Base-by-base conservation (phyloP, 192 early-diverging fungal species). In the Neocallimastix lanati region DNA sequence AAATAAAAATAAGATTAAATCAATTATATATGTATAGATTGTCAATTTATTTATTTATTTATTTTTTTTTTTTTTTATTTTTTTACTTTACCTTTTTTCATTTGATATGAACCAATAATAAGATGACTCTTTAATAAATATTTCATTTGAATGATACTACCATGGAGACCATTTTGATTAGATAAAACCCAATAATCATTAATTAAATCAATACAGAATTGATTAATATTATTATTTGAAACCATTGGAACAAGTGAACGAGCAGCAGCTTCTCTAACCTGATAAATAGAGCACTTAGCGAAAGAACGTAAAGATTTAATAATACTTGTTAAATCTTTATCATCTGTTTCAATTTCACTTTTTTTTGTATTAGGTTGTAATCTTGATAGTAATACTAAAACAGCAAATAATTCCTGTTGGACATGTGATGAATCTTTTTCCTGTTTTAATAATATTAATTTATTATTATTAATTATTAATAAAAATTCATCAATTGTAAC, bases 251-350 rank as follows among this genome's bases (percentile, higher is more conserved):
- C 91, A 78, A 93, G 86, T 0, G 96, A 93, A 33, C 94, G 87
- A 2, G 93, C 92, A 0, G 94, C 90, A 89, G 96, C 94, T 82
- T 96, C 95, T 76, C 96, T 88, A 5, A 92, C 94, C 85, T 94
- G 87, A 81, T 84, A 89, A 40, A 90, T 88, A 0, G 89, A 83
- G 79, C 89, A 88, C n/a, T 83, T 82, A 15, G 83, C 83, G 81
- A 88, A 89, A 1, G 86, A 84, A 95, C 94, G 82, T 96, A 94
- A 35, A 21, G 40, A 97, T 90, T 58, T 87, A 86, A 29, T 84
- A 79, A 16, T 85, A 84, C n/a, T 86, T 82, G 29, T 13, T 93
- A 82, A 77, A 89, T 85, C 27, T 88, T 82, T 0, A 95, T 93
- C 5, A 93, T 93, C 37, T 85, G 84, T 76, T 88, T 83, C 6